Base-by-base conservation (phyloP, 2,329 filamentous ascomycete species). In the Kalaharituber pfeilii region DNA sequence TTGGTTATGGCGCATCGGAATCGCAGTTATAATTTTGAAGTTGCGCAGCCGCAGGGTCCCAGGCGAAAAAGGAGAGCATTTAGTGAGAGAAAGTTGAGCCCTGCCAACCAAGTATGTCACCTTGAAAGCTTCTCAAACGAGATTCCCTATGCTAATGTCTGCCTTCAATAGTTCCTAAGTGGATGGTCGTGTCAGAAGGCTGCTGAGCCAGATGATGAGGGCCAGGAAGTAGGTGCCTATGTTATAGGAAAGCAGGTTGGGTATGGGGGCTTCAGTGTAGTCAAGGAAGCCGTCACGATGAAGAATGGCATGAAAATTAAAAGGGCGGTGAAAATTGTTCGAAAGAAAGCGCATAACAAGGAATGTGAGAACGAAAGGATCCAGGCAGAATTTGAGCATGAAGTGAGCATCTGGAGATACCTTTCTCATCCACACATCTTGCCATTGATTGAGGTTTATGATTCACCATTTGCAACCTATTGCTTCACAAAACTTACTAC, bases 281-380 rank as follows among this genome's bases (percentile, higher is more conserved):
- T 83, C 29, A 81, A 80, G 62, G 79, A 83, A 66, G 79, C 80
- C 6, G 78, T 73, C 57, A 81, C 78, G 53, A 74, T 82, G 47
- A 73, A 77, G 51, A 61, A 69, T 29, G 74, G 73, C 28, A 68
- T 72, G 50, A 73, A 74, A 36, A 69, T 73, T 42, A 71, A 75
- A n/a, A 73, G 74, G 52, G 80, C 80, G 2, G 80, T 83, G 58
- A 83, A 83, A 65, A 80, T 83, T 60, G 78, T 83, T 18, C 77
- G 74, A 58, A 81, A 80, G 63, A 70, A 74, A 50, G 25, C 47
- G n/a, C 47, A 50, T 28, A 29, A 8, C 3, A 72, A 70, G 26
- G 79, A 82, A 57, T 66, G 69, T 18, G 77, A 81, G 60, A 82
- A 82, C 58, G 80, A 83, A 39, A 73, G 75, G 58, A 73, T 78